Base-by-base conservation (phyloP, 2,329 filamentous ascomycete species). In the Tolypocladium nubicola region DNA sequence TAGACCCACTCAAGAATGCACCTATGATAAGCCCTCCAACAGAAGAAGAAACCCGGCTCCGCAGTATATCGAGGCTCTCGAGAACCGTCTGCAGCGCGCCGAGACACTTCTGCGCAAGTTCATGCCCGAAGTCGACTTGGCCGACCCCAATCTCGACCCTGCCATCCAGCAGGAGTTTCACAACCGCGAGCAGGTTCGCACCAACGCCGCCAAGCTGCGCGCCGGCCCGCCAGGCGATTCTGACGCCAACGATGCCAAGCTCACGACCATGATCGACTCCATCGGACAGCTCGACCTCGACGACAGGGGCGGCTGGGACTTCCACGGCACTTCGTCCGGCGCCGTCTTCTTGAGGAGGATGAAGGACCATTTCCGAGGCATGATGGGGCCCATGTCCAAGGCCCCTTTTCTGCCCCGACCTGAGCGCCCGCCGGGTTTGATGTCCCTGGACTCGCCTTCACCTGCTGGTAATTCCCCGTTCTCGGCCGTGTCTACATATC, bases 1-100 rank as follows among this genome's bases (percentile, higher is more conserved):
- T 4, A 19, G 23, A n/a, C 23, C 30, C 35, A 3, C 26, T 19
- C n/a, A 50, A 96, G 91, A 96, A 69, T 97, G 92, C 71, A 96
- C 91, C 35, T 96, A 96, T 73, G 91, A 96, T 68, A 94, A 96
- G 70, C 92, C 92, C 14, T 96, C 91, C 30, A 96, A 96, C 70
- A 83, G 92, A 63, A 83, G 91, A 63, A 85, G 92, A 65, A 96
- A 96, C 69, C 91, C 92, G 26, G 89, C 90, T 33, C 91, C 92
- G 21, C 90, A 96, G 73, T 96, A 96, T 69, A 90, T 96, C 63
- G 92, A 96, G 73, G 90, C 90, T 3, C 78, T 97, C 53, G 92
- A 96, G 71, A 85, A 80, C 62, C 85, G 90, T 62, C 75, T 96
- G 56, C 89, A 92, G 66, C 89, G 90, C 61, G 90, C 90, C 37